Base-by-base conservation (phyloP, 2,329 filamentous ascomycete genomes). In the Amauroascus verrucosus region DNA sequence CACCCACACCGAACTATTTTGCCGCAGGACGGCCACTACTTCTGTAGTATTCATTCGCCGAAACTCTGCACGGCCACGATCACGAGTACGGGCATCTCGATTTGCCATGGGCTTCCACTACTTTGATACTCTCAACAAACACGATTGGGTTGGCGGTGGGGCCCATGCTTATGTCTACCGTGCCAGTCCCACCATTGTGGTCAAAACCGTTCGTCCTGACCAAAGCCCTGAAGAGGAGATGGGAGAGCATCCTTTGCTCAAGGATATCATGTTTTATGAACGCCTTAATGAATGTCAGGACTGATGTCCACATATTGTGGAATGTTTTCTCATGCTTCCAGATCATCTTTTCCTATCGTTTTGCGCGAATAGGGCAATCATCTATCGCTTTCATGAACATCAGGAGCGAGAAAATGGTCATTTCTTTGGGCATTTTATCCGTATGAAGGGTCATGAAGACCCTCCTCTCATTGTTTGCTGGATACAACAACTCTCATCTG, bases 401-500 rank as follows among this genome's bases (percentile, higher is more conserved):
- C 56, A 56, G 32, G 56, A 57, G 37, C 53, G 56, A 45, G 55
- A 57, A 48, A 51, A 57, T 51, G 41, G 38, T 1, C 7, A 20
- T 40, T 48, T 52, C 20, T 22, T 6, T 24, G 53, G 50, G 37
- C 54, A 55, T 41, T 46, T 58, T 53, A 51, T 55, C 8, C 24
- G 52, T 8, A 56, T 59, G 13, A 60, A 59, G 11, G 40, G 54
- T 24, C 55, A 58, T 20, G 57, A 60, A 43, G 57, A 60, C 47
- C 57, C 57, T 33, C 38, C 54, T 41, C 51, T 60, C 11, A 47
- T 60, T 28, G 57, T 57, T 55, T 57, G 56, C 30, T 59, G 54
- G 58, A 56, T 60, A 44, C 54, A 59, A 48, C 57, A 60, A 51
- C 11, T 60, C 26, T 51, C 44, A 24, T 59, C 54, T n/a, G 55